Conservation (phyloP, 306 rosid species). For the Lathyrus sativus region DNA sequence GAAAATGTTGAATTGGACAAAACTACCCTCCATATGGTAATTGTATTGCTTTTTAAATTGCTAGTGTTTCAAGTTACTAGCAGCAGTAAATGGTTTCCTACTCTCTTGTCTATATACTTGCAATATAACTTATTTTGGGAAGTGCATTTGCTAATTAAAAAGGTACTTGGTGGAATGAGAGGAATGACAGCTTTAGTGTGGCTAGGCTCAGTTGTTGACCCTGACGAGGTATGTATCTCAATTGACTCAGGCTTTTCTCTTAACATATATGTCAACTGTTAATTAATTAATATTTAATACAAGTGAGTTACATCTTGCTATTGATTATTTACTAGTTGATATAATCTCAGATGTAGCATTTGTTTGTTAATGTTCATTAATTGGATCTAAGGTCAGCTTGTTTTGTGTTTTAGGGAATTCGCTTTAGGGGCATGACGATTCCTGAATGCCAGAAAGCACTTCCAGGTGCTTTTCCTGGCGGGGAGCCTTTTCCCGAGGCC, state of each 20-base stretch:
- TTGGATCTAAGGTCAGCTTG: constrained; percentile 36
- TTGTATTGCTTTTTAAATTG: constrained; percentile 7
- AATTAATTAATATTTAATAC: neutral
- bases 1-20: constrained; percentile 87
- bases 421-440: constrained; percentile 82
- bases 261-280: constrained; percentile 20
- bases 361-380: constrained; percentile 27
- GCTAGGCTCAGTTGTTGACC: constrained; percentile 95
- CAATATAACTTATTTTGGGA: constrained; percentile 36
- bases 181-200: constrained; percentile 97
- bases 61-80: constrained; percentile 17
- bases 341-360: constrained; percentile 25
- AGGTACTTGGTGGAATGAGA: constrained; percentile 99
- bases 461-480: constrained; percentile 85
- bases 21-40: constrained; percentile 89
- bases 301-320: constrained; percentile 15
- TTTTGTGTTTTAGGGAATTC: constrained; percentile 79
- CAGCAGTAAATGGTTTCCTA: constrained; percentile 19
- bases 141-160: constrained; percentile 29
- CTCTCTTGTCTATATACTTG: constrained; percentile 15
- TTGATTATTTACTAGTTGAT: constrained; percentile 19
- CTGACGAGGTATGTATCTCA: constrained; percentile 77
- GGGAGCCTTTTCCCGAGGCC: constrained; percentile 97
- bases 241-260: constrained; percentile 33
- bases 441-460: constrained; percentile 90